These are phyloP conservation scores for Pseudopithomyces chartarum DNA, from an alignment of 2,329 filamentous ascomycete genomes.

Conservation along the genomic window DNA sequence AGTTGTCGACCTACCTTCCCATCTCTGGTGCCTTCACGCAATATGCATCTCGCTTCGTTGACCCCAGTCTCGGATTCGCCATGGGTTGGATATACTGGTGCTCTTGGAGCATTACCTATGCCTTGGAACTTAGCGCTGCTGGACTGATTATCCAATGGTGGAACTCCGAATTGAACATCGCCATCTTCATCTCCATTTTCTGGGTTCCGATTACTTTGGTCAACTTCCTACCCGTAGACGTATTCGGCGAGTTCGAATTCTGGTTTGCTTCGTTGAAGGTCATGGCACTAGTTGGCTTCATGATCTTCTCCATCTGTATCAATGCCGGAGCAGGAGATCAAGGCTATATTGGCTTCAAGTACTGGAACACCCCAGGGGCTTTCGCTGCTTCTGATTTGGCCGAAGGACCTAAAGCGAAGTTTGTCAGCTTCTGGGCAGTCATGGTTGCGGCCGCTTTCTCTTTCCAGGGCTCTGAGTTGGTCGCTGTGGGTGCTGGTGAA, in stretches of 20 bases:
- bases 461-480: conserved; percentile 75
- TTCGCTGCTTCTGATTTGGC: conserved; percentile 65
- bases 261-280: conserved; percentile 81
- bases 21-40: conserved; percentile 77
- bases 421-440: conserved; percentile 72
- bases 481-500: conserved; percentile 79
- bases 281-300: conserved; percentile 73
- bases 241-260: conserved; percentile 79
- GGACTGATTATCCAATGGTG: conserved; percentile 80
- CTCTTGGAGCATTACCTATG: conserved; percentile 74
- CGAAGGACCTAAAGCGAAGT: conserved; percentile 65
- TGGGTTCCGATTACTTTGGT: conserved; percentile 69
- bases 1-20: conserved; percentile 80
- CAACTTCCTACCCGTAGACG: conserved; percentile 73
- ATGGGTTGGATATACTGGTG: conserved; percentile 89
- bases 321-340: conserved; percentile 72
- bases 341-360: conserved; percentile 75
- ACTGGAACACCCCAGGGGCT: conserved; percentile 71
- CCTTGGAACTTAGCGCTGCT: conserved; percentile 73
- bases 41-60: conserved; percentile 76
- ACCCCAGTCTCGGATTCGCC: conserved; percentile 73
- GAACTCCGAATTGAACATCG: conserved; percentile 66
- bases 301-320: conserved; percentile 77
- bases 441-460: conserved; percentile 72
- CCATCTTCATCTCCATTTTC: conserved; percentile 75